Evolutionary conservation across 495 filamentous ascomycete genomes (phyloP).

Genomic region (Choiromyces venosus): DNA sequence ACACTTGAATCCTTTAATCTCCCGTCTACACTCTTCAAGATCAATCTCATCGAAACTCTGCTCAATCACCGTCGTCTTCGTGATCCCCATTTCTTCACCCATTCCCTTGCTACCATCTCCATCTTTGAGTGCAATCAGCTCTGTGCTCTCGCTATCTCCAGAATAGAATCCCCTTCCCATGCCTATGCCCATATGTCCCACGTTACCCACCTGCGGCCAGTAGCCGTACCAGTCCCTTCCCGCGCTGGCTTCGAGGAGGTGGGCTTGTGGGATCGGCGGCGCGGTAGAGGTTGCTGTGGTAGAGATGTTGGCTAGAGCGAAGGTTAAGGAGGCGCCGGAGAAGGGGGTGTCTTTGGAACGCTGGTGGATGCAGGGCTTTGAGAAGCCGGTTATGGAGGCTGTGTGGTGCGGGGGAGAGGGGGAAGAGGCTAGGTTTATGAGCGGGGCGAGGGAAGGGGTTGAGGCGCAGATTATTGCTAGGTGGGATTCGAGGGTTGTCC

Average conservation of each 20-base stretch:
- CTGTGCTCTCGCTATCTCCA: background rate
- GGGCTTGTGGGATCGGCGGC: background rate
- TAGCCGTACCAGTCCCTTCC: constrained; percentile 15
- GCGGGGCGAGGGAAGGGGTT: constrained; percentile 26
- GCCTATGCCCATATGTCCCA: constrained; percentile 1
- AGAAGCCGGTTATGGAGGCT: constrained; percentile 2
- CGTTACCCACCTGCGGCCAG: no score
- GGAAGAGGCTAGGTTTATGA: constrained; percentile 22
- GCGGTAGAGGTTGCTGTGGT: constrained; percentile 28
- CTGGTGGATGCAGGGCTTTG: constrained; percentile 12
- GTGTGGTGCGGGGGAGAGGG: background rate
- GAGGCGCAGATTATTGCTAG: constrained; percentile 29
- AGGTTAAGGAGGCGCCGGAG: constrained; percentile 15
- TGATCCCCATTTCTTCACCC: constrained; percentile 14
- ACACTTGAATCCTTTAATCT: no score
- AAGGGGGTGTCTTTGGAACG: constrained; percentile 12
- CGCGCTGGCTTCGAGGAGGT: no score
- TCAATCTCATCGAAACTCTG: no score
- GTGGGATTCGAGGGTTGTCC: constrained; percentile 26
- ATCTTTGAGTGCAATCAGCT: constrained; percentile 27
- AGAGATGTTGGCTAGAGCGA: constrained; percentile 35
- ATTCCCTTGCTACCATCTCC: constrained; percentile 15
- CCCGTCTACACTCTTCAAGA: no score
- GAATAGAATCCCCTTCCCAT: background rate
- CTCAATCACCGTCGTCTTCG: constrained; percentile 35